Evolutionary conservation across 768 basidiomycete genomes (phyloP).

Genomic region (Suillus subluteus): DNA sequence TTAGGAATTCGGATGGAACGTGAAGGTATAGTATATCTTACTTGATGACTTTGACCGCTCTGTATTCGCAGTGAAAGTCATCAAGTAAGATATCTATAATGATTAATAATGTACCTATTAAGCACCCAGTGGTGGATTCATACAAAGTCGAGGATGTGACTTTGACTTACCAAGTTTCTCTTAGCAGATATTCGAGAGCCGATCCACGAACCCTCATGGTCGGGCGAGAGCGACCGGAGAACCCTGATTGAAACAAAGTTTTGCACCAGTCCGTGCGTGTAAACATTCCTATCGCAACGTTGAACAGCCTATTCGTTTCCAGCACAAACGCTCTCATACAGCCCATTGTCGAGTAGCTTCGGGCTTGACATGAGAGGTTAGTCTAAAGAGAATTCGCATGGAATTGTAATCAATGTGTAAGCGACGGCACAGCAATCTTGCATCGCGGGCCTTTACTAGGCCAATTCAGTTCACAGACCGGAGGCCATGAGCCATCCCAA

Average conservation of each 20-base stretch:
- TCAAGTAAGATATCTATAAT: neutral
- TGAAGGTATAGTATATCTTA: neutral
- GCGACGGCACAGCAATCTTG: neutral
- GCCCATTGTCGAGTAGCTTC: neutral
- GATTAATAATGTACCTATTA: neutral
- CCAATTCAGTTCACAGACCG: conserved; percentile 6
- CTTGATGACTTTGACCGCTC: neutral
- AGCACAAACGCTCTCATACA: neutral
- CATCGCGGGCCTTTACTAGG: conserved; percentile 1
- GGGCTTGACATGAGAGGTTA: conserved; percentile 18
- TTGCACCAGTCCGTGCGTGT: neutral
- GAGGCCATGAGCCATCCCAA: conserved; percentile 5
- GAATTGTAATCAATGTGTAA: conserved; percentile 3
- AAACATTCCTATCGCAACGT: conserved; percentile 3
- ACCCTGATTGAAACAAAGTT: neutral
- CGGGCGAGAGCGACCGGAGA: neutral
- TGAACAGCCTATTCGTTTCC: neutral
- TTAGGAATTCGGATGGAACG: neutral
- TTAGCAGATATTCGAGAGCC: neutral
- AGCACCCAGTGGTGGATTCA: neutral
- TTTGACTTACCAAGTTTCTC: conserved; percentile 2
- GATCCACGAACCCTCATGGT: neutral
- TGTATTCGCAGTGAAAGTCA: no score
- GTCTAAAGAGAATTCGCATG: conserved; percentile 16
- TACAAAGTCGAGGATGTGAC: neutral